These are phyloP conservation scores for Wickerhamomyces subpelliculosus DNA, from an alignment of 805 yeast species.

Conservation along the genomic window DNA sequence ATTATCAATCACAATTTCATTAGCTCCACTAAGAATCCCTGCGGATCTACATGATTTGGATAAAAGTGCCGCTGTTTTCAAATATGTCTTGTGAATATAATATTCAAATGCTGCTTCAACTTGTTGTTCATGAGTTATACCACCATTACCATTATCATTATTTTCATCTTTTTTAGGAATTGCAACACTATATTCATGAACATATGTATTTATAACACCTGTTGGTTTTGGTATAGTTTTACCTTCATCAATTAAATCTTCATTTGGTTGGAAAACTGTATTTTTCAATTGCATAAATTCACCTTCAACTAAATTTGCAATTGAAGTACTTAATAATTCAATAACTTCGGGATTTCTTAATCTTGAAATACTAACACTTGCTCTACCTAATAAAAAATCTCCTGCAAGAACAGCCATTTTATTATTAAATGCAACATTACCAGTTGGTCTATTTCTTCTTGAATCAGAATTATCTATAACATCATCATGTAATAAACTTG, in stretches of 20 bases:
- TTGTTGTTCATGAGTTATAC: conserved; percentile 50
- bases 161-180: conserved; percentile 10
- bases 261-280: conserved; percentile 59
- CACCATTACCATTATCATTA: too few relatives aligned
- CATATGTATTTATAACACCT: conserved; percentile 51
- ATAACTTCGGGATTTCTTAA: conserved; percentile 95
- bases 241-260: conserved; percentile 41
- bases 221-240: conserved; percentile 47
- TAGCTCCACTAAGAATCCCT: conserved; percentile 85
- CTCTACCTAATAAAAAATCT: conserved; percentile 90
- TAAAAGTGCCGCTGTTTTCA: conserved; percentile 91
- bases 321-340: conserved; percentile 89
- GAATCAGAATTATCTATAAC: conserved; percentile 88
- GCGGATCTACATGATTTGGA: conserved; percentile 91
- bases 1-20: conserved; percentile 67
- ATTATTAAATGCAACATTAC: conserved; percentile 90
- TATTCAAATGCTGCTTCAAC: conserved; percentile 92
- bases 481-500: conserved; percentile 91
- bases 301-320: conserved; percentile 96
- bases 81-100: conserved; percentile 89
- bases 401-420: conserved; percentile 98
- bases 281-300: conserved; percentile 98
- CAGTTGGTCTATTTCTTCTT: conserved; percentile 85
- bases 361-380: conserved; percentile 92
- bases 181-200: conserved; percentile 29